Percentiles rank a stretch among this genome's conserved stretches.
Conservation (phyloP, 163 green algal genomes). For the Scenedesmus sp. region DNA sequence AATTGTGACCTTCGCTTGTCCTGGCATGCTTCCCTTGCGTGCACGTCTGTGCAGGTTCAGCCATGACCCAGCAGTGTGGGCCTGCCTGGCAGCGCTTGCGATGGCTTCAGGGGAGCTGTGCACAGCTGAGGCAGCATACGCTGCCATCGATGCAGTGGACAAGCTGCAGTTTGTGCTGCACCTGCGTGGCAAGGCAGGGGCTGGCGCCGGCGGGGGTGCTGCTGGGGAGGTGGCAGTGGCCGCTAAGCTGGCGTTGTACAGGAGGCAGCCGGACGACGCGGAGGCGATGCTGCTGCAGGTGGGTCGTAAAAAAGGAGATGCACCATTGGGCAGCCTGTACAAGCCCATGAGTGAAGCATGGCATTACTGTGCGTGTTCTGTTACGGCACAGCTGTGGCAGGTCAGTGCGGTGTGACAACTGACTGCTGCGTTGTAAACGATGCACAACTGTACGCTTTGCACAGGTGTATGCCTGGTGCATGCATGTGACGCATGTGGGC, state of each 20-base stretch:
- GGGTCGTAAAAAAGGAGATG: too few species aligned
- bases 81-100: conserved; percentile 78
- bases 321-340: too few species aligned
- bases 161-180: conserved; percentile 81
- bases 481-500: neutral
- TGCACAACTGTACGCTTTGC: neutral
- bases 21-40: neutral
- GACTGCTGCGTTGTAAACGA: neutral
- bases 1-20: too few species aligned
- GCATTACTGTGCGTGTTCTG: too few species aligned
- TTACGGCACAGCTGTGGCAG: too few species aligned
- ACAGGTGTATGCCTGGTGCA: neutral
- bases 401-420: neutral
- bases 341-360: too few species aligned
- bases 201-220: neutral
- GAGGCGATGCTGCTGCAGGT: conserved; percentile 85
- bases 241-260: conserved; percentile 81
- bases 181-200: neutral
- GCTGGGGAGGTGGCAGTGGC: conserved; percentile 30
- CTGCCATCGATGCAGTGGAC: conserved; percentile 81
- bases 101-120: conserved; percentile 79
- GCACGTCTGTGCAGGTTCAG: conserved; percentile 15
- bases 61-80: conserved; percentile 72
- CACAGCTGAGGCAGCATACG: conserved; percentile 82
- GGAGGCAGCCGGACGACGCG: conserved; percentile 71